phyloP scores from a whole-genome alignment of 1,284 basidiomycete species.

The Puccinia polysora region DNA sequence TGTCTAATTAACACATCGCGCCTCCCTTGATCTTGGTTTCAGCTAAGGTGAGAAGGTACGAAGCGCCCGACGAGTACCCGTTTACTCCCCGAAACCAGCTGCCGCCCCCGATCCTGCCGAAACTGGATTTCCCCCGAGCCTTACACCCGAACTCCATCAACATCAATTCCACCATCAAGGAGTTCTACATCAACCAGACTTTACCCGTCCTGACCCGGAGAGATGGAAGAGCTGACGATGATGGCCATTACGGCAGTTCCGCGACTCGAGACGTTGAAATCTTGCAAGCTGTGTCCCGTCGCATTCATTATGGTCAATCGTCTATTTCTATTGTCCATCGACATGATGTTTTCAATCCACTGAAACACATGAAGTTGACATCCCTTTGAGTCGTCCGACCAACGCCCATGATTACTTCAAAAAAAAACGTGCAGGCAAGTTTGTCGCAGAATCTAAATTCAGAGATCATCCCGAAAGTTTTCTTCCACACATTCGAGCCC shows the following conservation, averaged over 20 bases:
- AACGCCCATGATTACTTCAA: neutral
- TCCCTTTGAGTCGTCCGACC: too few species aligned
- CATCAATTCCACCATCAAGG: constrained; percentile 76
- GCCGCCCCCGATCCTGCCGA: constrained; percentile 74
- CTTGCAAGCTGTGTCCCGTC: constrained; percentile 84
- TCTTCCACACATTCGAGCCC: constrained; percentile 78
- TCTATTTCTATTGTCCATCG: neutral
- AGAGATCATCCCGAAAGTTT: constrained; percentile 74
- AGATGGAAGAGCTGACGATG: constrained; percentile 70
- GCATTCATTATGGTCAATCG: constrained; percentile 87
- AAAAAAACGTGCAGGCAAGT: constrained; percentile 68
- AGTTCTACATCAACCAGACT: constrained; percentile 78
- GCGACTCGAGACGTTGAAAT: constrained; percentile 92
- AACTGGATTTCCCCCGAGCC: constrained; percentile 70
- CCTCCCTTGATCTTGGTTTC: constrained; percentile 16
- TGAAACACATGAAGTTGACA: too few species aligned
- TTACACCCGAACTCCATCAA: constrained; percentile 79
- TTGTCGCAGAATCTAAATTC: constrained; percentile 97
- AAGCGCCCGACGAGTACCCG: constrained; percentile 88
- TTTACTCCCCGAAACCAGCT: constrained; percentile 72
- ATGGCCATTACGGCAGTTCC: constrained; percentile 95
- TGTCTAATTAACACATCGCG: neutral
- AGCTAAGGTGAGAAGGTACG: constrained; percentile 87
- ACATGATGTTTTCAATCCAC: neutral
- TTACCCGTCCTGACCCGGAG: constrained; percentile 74